Evolutionary conservation across 2,329 filamentous ascomycete genomes (phyloP).

Genomic region (Scytalidium lignicola): DNA sequence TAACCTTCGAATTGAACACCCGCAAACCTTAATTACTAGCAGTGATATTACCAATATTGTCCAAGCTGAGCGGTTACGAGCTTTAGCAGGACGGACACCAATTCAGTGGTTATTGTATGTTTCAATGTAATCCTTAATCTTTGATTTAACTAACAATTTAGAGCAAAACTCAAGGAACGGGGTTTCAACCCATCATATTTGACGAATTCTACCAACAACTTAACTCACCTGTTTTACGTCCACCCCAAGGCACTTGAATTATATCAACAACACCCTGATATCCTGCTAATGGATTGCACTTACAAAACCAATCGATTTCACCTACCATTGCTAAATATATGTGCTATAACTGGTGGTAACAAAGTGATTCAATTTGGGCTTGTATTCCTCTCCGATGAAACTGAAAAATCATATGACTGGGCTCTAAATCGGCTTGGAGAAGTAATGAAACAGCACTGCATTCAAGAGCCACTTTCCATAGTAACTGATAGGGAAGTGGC

Average conservation of each 20-base stretch:
- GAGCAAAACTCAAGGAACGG: too few species aligned
- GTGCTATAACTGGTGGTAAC: neutral
- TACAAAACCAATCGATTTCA: neutral
- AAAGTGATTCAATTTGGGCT: neutral
- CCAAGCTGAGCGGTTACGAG: neutral
- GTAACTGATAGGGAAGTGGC: too few species aligned
- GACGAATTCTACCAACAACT: neutral
- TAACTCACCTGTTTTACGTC: neutral
- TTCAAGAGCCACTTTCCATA: neutral
- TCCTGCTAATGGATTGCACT: neutral
- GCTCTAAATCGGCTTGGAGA: neutral
- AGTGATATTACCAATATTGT: neutral
- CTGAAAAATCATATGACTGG: neutral
- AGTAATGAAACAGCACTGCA: neutral
- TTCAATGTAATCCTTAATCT: neutral
- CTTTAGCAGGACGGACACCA: neutral
- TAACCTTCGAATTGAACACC: too few species aligned
- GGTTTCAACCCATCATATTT: too few species aligned
- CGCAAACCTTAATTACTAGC: neutral
- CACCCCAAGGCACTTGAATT: neutral
- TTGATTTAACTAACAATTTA: neutral
- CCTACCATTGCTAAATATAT: neutral
- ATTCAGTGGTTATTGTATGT: conserved; percentile 1
- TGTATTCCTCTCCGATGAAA: neutral
- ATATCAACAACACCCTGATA: neutral